Conservation (phyloP, 1,284 basidiomycete genomes). For the Trametes hirsuta region DNA sequence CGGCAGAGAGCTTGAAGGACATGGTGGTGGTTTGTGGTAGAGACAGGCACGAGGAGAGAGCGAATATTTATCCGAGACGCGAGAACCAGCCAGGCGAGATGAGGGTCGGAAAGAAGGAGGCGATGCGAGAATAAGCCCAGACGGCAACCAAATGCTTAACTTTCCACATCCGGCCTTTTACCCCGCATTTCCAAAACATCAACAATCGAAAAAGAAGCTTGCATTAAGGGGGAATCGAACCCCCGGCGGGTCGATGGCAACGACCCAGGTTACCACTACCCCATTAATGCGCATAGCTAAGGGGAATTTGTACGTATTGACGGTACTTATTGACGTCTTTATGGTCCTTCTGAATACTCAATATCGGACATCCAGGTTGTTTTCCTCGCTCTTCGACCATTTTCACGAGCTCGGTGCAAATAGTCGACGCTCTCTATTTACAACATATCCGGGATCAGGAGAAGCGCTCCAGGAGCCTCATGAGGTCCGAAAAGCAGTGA, state of each 20-base stretch:
- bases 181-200: neutral
- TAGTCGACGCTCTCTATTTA: constrained; percentile 21
- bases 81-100: constrained; percentile 22
- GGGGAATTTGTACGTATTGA: constrained; percentile 22
- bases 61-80: constrained; percentile 13
- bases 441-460: constrained; percentile 14
- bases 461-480: too few species aligned
- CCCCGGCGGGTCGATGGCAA: constrained; percentile 65
- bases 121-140: constrained; percentile 1
- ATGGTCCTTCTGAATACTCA: too few species aligned
- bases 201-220: constrained; percentile 35
- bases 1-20: constrained; percentile 22
- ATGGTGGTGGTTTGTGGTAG: constrained; percentile 17
- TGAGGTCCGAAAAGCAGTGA: too few species aligned
- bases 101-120: constrained; percentile 10
- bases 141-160: neutral
- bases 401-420: constrained; percentile 62
- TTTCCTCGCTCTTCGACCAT: constrained; percentile 46
- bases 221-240: constrained; percentile 83
- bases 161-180: neutral
- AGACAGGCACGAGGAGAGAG: constrained; percentile 12
- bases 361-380: too few species aligned
- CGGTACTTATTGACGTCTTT: constrained; percentile 51
- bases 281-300: constrained; percentile 20
- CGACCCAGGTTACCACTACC: constrained; percentile 31